A percentile compares a stretch with the other conserved stretches of the same genome.
phyloP scores from a whole-genome alignment of 1,284 basidiomycete genomes.

The Fomitopsis pinicola region DNA sequence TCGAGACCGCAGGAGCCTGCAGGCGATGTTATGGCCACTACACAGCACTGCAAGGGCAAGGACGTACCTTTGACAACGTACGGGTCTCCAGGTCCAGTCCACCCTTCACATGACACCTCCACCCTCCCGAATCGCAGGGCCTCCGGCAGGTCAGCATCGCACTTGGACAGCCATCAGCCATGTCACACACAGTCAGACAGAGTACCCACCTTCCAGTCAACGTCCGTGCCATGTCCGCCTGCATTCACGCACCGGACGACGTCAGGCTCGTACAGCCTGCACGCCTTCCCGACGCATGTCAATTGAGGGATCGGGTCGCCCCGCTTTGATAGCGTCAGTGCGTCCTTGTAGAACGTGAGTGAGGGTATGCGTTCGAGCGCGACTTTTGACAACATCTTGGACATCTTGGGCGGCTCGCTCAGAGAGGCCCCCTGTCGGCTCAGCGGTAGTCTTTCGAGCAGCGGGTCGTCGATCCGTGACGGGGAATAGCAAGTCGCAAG shows the following conservation, averaged over 20 bases:
- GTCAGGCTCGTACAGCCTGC: constrained; percentile 73
- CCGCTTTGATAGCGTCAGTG: constrained; percentile 63
- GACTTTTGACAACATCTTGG: constrained; percentile 50
- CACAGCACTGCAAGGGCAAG: neutral
- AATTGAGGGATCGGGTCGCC: constrained; percentile 73
- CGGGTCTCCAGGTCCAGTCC: constrained; percentile 73
- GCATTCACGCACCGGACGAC: constrained; percentile 82
- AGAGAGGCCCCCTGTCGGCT: no score
- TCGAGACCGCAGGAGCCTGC: constrained; percentile 80
- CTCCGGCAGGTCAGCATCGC: constrained; percentile 85
- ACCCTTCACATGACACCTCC: constrained; percentile 87
- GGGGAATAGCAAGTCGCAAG: no score
- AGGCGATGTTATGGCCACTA: neutral
- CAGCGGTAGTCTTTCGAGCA: no score
- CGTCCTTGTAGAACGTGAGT: constrained; percentile 76
- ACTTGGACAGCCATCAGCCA: constrained; percentile 40
- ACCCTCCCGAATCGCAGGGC: constrained; percentile 78
- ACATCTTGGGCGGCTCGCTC: neutral
- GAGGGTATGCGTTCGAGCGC: constrained; percentile 67
- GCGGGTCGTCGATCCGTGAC: no score
- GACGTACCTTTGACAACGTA: constrained; percentile 78
- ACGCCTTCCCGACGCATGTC: constrained; percentile 75
- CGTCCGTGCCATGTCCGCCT: constrained; percentile 69
- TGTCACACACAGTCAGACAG: neutral
- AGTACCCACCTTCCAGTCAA: constrained; percentile 76